Evolutionary conservation across 176 grass and related monocot genomes (phyloP).

Genomic region (Cocos nucifera): DNA sequence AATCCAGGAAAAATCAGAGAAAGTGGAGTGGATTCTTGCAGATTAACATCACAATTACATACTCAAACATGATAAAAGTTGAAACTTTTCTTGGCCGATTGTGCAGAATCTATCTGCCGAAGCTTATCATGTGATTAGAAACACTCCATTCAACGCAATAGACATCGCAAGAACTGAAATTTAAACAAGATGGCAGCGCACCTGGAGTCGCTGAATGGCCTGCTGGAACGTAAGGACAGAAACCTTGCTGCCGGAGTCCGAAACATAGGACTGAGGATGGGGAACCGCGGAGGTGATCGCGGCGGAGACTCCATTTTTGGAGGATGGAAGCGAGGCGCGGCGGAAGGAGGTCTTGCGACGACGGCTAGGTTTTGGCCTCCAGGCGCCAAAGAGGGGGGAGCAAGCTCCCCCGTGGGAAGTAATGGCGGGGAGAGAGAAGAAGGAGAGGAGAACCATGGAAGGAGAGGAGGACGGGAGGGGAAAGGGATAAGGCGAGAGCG

Average conservation of each 20-base stretch:
- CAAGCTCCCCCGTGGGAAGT: background rate
- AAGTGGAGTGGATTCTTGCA: background rate
- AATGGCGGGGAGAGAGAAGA: constrained; percentile 17
- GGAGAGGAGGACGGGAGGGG: background rate
- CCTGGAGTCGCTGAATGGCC: constrained; percentile 95
- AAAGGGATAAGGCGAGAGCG: background rate
- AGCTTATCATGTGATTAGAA: no score
- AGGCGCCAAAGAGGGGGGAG: background rate
- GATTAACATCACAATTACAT: background rate
- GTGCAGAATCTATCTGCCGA: no score
- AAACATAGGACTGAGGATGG: constrained; percentile 3
- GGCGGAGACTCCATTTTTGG: background rate
- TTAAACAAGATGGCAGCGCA: constrained; percentile 5
- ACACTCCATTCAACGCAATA: no score
- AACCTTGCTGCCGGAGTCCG: background rate
- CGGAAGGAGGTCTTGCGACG: background rate
- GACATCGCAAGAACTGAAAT: background rate
- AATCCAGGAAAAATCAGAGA: background rate
- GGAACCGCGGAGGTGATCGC: constrained; percentile 1
- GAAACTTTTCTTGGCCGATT: background rate
- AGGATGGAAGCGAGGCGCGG: background rate
- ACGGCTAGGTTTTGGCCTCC: background rate
- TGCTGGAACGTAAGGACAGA: constrained; percentile 79
- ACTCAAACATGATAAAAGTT: constrained; percentile 4
- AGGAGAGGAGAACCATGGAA: constrained; percentile 20